Percentiles rank a stretch among this genome's conserved stretches.
Evolutionary conservation across 257 asterid genomes (phyloP).

Genomic region (Leonotis leonurus): DNA sequence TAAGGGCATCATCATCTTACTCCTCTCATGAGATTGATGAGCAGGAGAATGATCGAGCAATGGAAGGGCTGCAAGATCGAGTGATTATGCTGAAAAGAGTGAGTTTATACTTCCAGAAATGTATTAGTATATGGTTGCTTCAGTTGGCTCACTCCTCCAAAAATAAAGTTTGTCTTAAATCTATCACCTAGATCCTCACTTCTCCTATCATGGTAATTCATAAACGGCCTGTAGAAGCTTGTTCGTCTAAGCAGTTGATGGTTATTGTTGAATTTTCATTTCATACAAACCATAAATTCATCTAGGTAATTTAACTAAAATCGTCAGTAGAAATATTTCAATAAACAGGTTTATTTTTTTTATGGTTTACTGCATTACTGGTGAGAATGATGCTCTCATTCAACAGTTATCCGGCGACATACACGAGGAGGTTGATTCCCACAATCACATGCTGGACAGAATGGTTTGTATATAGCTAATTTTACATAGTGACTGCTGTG

Average conservation of each 20-base stretch:
- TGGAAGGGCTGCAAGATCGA: constrained; percentile 81
- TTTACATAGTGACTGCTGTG: not conserved
- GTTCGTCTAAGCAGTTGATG: not conserved
- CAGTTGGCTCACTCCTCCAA: not conserved
- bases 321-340: not conserved
- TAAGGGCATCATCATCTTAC: constrained; percentile 72
- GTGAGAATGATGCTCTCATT: constrained; percentile 14
- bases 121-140: not conserved
- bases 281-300: not conserved
- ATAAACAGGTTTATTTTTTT: not conserved
- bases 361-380: not conserved
- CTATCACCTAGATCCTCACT: not conserved
- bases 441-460: constrained; percentile 77
- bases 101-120: constrained; percentile 5
- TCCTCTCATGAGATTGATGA: constrained; percentile 86
- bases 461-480: constrained; percentile 50
- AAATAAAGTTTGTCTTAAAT: no score
- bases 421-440: constrained; percentile 86
- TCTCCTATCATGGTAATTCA: not conserved
- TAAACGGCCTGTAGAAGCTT: not conserved
- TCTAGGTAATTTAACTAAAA: not conserved
- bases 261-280: not conserved
- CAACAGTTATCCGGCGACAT: constrained; percentile 82
- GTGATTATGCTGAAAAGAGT: constrained; percentile 55
- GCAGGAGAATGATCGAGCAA: constrained; percentile 75